phyloP scores from a whole-genome alignment of 2,329 filamentous ascomycete genomes.

The Colletotrichum tropicale region DNA sequence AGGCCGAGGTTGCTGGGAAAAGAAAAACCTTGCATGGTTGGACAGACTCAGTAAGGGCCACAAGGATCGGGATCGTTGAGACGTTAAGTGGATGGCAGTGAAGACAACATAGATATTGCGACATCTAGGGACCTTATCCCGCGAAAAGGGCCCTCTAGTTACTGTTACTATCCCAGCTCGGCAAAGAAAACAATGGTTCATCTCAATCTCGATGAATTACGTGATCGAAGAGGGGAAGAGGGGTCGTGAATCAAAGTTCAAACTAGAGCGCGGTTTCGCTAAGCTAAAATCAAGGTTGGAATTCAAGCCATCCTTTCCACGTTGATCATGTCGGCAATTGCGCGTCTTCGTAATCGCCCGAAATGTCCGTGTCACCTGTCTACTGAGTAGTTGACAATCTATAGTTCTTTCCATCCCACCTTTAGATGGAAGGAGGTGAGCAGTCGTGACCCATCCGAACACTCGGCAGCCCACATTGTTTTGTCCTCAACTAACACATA shows the following conservation, averaged over 20 bases:
- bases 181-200: not conserved
- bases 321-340: not conserved
- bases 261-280: not conserved
- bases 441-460: not conserved
- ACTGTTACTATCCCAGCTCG: not conserved
- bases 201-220: not conserved
- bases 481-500: not conserved
- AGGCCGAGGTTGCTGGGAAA: not conserved
- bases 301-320: not conserved
- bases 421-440: not conserved
- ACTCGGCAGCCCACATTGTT: not conserved
- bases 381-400: rapidly evolving
- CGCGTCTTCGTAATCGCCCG: not conserved
- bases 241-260: not conserved
- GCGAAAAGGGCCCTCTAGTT: not conserved
- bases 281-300: not conserved
- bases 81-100: not conserved
- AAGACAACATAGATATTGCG: not conserved
- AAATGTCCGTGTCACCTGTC: not conserved
- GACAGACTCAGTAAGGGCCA: rapidly evolving
- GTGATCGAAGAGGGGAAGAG: not conserved
- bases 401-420: not conserved
- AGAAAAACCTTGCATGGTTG: not conserved
- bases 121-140: not conserved
- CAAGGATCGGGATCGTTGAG: not conserved